Evolutionary conservation across 2,329 filamentous ascomycete species (phyloP), one percentile per base, ranked within the genome.

Genomic region (Neopestalotiopsis rosae): DNA sequence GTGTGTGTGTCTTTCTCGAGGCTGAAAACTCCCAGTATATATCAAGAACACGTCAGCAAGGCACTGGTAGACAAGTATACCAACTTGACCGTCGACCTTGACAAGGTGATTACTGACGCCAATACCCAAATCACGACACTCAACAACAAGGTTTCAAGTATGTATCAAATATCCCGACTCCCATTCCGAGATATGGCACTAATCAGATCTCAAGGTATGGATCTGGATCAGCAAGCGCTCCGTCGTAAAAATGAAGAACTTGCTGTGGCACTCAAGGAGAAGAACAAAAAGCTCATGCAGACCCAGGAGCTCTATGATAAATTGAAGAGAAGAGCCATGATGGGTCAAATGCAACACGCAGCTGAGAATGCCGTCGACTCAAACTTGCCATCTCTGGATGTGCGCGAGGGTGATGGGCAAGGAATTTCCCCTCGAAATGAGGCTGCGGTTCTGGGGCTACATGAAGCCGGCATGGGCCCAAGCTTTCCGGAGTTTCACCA

Each of bases 11-110:
- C 5, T 24, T 10, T 28, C 28, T 3, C 20, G 13, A 38, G 13
- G 17, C 32, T 67, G 56, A 67, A 24, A 32, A 10, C 32, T 20
- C 57, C 61, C 69, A 93, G 91, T 69, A 87, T 91, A 66, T 97
- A 95, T 75, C 93, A 97, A 76, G 91, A 94, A 73, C 90, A 92
- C 73, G 81, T 94, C 1, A 90, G 89, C 58, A 94, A 91, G 75
- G 90, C 87, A 10, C 81, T 97, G 70, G 89, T 88, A 0, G 92
- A 94, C 12, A 95, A 93, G 77, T 94, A 92, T 76, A 82, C 85
- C 1, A 83, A 79, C 2, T 81, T 96, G 17, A 92, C 85, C 72
- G 81, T 86, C 13, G 88, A 93, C 58, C 86, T 94, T 76, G 92
- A 96, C 73, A 92, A 91, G 73, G 84, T 93, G 1, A 87, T 94